Conservation (phyloP, 352 stramenopile species). For the Phytophthora parvispora region DNA sequence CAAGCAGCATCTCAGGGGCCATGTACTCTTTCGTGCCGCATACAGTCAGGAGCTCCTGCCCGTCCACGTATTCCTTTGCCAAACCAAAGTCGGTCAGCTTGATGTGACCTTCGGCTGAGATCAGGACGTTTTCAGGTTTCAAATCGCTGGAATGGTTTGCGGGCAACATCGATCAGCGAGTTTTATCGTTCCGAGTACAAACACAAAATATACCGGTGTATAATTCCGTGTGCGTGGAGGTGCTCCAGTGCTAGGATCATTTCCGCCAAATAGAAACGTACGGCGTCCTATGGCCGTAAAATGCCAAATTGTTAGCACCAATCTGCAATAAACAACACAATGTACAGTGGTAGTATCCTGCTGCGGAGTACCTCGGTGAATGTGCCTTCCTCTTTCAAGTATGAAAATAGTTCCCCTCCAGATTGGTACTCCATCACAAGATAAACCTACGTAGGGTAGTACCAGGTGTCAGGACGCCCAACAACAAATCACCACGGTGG, state of each 20-base stretch:
- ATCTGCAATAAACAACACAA: no score
- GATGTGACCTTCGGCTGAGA: slow-evolving; percentile 90
- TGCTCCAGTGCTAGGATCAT: slow-evolving; percentile 89
- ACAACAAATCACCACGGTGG: background rate
- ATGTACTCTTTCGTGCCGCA: slow-evolving; percentile 92
- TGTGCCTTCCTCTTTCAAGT: slow-evolving; percentile 70
- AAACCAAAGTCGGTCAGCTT: slow-evolving; percentile 95
- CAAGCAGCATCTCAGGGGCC: slow-evolving; percentile 86
- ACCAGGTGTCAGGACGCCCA: background rate
- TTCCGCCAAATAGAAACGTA: slow-evolving; percentile 86
- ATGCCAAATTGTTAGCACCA: background rate
- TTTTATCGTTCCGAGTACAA: background rate
- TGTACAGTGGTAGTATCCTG: background rate
- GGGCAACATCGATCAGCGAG: background rate
- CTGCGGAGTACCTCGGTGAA: slow-evolving; percentile 73
- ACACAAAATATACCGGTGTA: slow-evolving; percentile 67
- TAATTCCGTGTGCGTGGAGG: slow-evolving; percentile 85
- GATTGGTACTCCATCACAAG: slow-evolving; percentile 86
- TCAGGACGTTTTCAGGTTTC: slow-evolving; percentile 95
- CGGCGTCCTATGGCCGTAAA: slow-evolving; percentile 59
- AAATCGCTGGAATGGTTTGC: slow-evolving; percentile 68
- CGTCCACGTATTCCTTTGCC: slow-evolving; percentile 76
- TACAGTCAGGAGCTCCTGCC: slow-evolving; percentile 78
- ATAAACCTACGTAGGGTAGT: slow-evolving; percentile 54
- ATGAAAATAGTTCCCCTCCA: slow-evolving; percentile 85